phyloP scores from a whole-genome alignment of 2,329 filamentous ascomycete genomes.

The Metarhizium guizhouense region DNA sequence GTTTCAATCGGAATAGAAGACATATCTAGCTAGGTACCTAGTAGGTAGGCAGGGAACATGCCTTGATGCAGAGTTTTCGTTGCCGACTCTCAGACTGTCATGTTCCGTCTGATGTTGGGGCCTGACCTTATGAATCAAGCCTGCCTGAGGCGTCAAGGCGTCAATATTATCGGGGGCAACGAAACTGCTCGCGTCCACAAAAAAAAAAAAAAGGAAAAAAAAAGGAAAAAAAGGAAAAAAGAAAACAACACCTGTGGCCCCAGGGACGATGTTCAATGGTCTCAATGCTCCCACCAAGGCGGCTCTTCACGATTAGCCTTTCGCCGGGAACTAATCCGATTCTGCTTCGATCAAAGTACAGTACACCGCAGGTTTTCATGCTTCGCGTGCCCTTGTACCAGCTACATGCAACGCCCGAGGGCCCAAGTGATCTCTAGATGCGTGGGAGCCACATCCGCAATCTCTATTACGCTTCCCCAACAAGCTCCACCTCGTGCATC shows the following conservation, averaged over 20 bases:
- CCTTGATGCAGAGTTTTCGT: background rate
- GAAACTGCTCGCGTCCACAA: background rate
- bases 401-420: background rate
- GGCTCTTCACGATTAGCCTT: background rate
- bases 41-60: background rate
- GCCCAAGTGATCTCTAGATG: background rate
- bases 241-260: too few relatives aligned
- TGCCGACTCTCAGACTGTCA: background rate
- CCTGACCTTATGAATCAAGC: background rate
- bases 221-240: too few relatives aligned
- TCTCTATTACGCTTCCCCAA: background rate
- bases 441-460: background rate
- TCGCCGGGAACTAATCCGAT: background rate
- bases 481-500: background rate
- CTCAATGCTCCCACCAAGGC: background rate
- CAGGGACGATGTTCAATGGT: too few relatives aligned
- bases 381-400: background rate
- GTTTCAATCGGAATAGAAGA: too few relatives aligned
- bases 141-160: background rate
- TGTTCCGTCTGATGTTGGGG: background rate
- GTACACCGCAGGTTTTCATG: background rate
- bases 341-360: background rate
- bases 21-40: too few relatives aligned
- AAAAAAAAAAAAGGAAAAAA: too few relatives aligned
- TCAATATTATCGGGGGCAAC: background rate